These are phyloP conservation scores for Trametes polyzona DNA, from an alignment of 1,284 basidiomycete genomes.

Conservation along the genomic window DNA sequence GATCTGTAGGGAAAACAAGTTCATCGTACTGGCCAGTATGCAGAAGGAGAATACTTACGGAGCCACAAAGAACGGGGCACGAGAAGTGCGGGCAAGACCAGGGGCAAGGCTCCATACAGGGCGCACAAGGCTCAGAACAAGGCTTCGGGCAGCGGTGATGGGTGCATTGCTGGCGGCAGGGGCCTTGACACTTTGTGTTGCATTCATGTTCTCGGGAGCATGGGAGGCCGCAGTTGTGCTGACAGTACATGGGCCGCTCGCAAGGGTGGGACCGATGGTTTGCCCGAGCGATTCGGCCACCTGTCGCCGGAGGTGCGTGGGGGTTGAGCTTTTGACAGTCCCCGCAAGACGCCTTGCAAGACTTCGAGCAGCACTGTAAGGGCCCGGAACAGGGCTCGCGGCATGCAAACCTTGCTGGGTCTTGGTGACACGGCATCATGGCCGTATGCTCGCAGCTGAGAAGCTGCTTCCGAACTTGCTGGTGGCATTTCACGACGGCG, in stretches of 20 bases:
- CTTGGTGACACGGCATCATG: slow-evolving; percentile 48
- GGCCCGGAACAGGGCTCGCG: slow-evolving; percentile 44
- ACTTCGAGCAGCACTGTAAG: slow-evolving; percentile 58
- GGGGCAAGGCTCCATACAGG: slow-evolving; percentile 63
- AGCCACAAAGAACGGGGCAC: slow-evolving; percentile 73
- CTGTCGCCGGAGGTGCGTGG: slow-evolving; percentile 1
- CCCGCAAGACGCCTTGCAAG: slow-evolving; percentile 54
- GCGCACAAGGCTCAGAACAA: slow-evolving; percentile 63
- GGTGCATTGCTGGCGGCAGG: slow-evolving; percentile 60
- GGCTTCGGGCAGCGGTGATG: slow-evolving; percentile 51
- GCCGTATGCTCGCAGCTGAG: slow-evolving; percentile 61
- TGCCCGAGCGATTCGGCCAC: slow-evolving; percentile 31
- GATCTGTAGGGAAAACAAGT: slow-evolving; percentile 45
- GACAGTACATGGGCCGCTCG: slow-evolving; percentile 57
- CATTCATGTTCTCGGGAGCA: slow-evolving; percentile 59
- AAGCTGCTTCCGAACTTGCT: slow-evolving; percentile 51
- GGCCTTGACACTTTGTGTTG: slow-evolving; percentile 46
- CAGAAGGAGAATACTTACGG: slow-evolving; percentile 45
- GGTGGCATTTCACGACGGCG: slow-evolving; percentile 48
- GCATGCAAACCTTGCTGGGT: slow-evolving; percentile 48
- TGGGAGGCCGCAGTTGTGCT: slow-evolving; percentile 54
- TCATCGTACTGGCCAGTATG: no score
- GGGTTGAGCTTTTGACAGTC: slow-evolving; percentile 47
- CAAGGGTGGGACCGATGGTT: slow-evolving; percentile 56
- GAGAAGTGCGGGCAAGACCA: slow-evolving; percentile 58